Conservation (phyloP, 345 rosid genomes). For the Mallotus nudiflorus region DNA sequence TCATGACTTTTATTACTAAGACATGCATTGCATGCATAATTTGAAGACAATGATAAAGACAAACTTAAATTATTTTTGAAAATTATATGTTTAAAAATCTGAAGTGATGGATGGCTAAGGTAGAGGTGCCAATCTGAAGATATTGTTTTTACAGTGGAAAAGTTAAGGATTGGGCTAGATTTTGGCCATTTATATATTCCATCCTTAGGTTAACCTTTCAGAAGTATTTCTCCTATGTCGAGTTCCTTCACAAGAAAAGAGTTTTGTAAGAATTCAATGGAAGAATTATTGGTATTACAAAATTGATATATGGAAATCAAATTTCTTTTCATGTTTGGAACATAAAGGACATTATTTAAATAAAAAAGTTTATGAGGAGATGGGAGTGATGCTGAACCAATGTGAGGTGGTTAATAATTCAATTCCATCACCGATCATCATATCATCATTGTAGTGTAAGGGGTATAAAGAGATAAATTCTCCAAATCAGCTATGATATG, state of each 20-base stretch:
- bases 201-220: neutral
- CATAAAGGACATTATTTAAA: neutral
- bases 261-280: neutral
- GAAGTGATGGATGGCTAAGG: neutral
- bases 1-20: neutral
- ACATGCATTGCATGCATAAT: neutral
- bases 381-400: neutral
- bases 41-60: neutral
- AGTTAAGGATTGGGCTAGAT: fast-evolving
- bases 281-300: neutral
- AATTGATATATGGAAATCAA: neutral
- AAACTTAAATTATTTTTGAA: neutral
- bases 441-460: neutral
- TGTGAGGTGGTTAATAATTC: neutral
- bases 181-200: neutral
- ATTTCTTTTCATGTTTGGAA: neutral
- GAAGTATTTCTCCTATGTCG: neutral
- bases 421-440: neutral
- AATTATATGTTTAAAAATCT: neutral
- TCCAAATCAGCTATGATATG: neutral
- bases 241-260: neutral
- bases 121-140: neutral
- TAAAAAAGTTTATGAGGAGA: neutral
- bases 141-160: neutral
- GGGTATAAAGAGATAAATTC: neutral